Evolutionary conservation across 176 grass and related monocot species (phyloP).

Genomic region (Triticum turgidum): DNA sequence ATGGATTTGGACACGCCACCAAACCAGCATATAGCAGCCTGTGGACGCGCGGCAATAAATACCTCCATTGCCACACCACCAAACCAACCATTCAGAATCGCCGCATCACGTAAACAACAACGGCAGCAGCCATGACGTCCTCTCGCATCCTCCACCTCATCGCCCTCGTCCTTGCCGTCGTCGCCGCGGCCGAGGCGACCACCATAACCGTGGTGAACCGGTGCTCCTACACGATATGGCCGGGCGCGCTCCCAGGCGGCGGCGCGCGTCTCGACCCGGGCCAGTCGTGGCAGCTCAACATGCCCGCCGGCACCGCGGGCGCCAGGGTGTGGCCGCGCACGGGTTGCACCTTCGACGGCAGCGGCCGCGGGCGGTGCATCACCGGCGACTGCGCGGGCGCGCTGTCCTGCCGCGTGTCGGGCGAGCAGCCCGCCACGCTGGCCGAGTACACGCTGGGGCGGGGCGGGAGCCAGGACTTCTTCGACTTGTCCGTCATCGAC

Average conservation of each 20-base stretch:
- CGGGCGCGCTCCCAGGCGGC: conserved; percentile 47
- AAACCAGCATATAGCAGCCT: neutral
- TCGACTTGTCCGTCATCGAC: conserved; percentile 28
- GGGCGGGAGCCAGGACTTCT: neutral
- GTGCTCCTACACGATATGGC: conserved; percentile 52
- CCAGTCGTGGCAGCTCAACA: conserved; percentile 33
- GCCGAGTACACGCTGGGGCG: conserved; percentile 48
- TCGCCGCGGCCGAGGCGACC: neutral
- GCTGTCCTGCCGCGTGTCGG: conserved; percentile 44
- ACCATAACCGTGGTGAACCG: conserved; percentile 53
- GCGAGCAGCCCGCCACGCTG: conserved; percentile 41
- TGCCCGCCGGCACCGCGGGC: conserved; percentile 10
- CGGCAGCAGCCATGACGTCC: neutral
- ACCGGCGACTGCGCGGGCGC: conserved; percentile 52
- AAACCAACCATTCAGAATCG: neutral
- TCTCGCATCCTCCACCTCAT: neutral
- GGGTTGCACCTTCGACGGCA: conserved; percentile 44
- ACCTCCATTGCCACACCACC: too few species aligned
- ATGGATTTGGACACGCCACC: neutral
- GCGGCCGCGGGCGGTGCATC: conserved; percentile 36
- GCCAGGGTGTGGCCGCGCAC: conserved; percentile 62
- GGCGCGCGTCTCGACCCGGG: conserved; percentile 31
- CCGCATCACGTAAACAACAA: neutral
- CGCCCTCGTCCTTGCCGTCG: neutral
- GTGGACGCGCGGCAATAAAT: neutral